phyloP scores from a whole-genome alignment of 2,329 filamentous ascomycete species.

The Apiospora sp. region DNA sequence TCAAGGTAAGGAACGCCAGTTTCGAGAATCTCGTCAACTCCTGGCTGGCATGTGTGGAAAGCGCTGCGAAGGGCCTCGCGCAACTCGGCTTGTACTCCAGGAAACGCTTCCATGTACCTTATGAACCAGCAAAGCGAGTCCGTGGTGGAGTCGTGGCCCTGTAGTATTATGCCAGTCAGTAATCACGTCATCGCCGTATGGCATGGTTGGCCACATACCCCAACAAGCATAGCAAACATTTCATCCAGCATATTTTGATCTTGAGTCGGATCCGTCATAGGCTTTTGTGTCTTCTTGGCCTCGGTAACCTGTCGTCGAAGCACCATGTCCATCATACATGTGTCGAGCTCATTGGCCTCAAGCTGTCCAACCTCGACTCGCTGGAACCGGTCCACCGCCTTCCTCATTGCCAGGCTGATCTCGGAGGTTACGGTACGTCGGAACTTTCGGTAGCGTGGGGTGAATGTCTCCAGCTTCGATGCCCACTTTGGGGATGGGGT shows the following conservation, averaged over 20 bases:
- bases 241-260: constrained; percentile 23
- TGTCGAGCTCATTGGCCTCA: neutral
- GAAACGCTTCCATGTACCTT: too few species aligned
- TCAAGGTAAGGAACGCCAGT: neutral
- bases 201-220: neutral
- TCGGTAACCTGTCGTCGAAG: neutral
- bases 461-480: neutral
- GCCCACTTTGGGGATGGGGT: neutral
- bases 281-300: neutral
- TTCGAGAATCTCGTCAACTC: too few species aligned
- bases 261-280: constrained; percentile 15
- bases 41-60: too few species aligned
- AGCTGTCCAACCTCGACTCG: neutral
- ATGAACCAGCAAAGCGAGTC: too few species aligned
- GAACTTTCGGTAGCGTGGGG: neutral
- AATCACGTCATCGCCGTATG: too few species aligned
- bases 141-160: too few species aligned
- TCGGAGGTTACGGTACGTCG: neutral
- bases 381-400: neutral
- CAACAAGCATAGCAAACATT: constrained; percentile 20
- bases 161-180: too few species aligned
- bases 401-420: neutral
- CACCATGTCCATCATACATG: neutral
- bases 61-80: too few species aligned
- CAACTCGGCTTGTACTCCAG: too few species aligned